These are phyloP conservation scores for Mycena vitilis DNA, from an alignment of 768 basidiomycete species.

Conservation along the genomic window DNA sequence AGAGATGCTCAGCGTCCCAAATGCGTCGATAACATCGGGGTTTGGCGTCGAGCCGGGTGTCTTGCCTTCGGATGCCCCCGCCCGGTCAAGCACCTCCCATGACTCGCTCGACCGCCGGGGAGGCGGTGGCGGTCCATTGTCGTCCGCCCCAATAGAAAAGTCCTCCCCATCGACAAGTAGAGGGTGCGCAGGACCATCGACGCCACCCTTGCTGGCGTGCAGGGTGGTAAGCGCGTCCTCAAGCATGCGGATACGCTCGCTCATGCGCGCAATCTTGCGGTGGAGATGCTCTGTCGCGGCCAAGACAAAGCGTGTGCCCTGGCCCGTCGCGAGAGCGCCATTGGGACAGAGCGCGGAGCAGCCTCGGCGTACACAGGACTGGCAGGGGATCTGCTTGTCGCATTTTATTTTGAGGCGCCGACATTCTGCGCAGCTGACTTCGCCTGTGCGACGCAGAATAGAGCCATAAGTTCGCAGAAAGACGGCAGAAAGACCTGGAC, in stretches of 20 bases:
- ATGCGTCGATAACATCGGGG: slow-evolving; percentile 63
- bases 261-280: slow-evolving; percentile 63
- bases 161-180: slow-evolving; percentile 50
- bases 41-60: slow-evolving; percentile 29
- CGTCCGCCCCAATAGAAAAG: slow-evolving; percentile 19
- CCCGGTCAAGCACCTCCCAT: slow-evolving; percentile 21
- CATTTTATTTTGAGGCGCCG: slow-evolving; percentile 83
- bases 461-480: slow-evolving; percentile 9
- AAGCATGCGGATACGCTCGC: slow-evolving; percentile 65
- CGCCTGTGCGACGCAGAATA: slow-evolving; percentile 40
- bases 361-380: slow-evolving; percentile 78
- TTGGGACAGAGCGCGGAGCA: slow-evolving; percentile 80
- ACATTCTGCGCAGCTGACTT: slow-evolving; percentile 87
- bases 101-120: slow-evolving; percentile 15
- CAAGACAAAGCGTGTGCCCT: slow-evolving; percentile 77
- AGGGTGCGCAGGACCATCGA: slow-evolving; percentile 54
- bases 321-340: slow-evolving; percentile 80
- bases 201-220: slow-evolving; percentile 52
- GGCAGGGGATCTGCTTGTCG: slow-evolving; percentile 85
- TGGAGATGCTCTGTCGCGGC: slow-evolving; percentile 77
- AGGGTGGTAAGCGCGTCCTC: slow-evolving; percentile 69
- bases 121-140: background rate
- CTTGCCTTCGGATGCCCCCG: slow-evolving; percentile 11
- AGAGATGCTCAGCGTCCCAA: slow-evolving; percentile 70
- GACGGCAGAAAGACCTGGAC: slow-evolving; percentile 26